A percentile compares a stretch with the other conserved stretches of the same genome.
Evolutionary conservation across 2,329 filamentous ascomycete genomes (phyloP).

Genomic region (Mycosphaerella sp.): DNA sequence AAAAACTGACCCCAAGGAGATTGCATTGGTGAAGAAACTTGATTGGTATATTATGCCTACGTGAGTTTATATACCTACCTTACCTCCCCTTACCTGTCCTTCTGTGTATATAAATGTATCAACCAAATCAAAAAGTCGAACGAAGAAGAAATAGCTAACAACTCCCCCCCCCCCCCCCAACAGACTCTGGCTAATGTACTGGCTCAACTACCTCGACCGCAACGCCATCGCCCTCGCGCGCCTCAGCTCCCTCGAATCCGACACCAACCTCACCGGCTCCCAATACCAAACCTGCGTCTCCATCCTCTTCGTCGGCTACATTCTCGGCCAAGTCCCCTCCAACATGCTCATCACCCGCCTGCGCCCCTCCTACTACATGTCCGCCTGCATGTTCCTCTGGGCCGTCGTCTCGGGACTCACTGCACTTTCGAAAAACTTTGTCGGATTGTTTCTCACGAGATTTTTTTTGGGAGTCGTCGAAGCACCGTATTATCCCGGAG

Average conservation of each 20-base stretch:
- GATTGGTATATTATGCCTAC: constrained; percentile 29
- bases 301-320: constrained; percentile 34
- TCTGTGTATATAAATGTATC: too few relatives aligned
- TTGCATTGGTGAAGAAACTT: constrained; percentile 29
- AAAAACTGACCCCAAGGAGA: constrained; percentile 31
- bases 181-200: constrained; percentile 25
- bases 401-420: constrained; percentile 24
- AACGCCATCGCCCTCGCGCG: constrained; percentile 46
- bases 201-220: constrained; percentile 28
- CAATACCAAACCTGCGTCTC: constrained; percentile 38
- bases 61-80: too few relatives aligned
- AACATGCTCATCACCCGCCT: constrained; percentile 39
- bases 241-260: constrained; percentile 34
- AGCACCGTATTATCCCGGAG: constrained; percentile 28
- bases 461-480: constrained; percentile 20
- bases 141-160: too few relatives aligned
- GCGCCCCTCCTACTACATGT: constrained; percentile 40
- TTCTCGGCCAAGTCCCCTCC: constrained; percentile 38
- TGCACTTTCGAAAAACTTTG: constrained; percentile 23
- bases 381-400: constrained; percentile 34
- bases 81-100: too few relatives aligned
- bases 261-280: constrained; percentile 37
- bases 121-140: too few relatives aligned
- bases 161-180: too few relatives aligned
- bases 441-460: constrained; percentile 22